Percentiles rank a stretch among this genome's conserved stretches.
Evolutionary conservation across 257 asterid species (phyloP).

Genomic region (Plantago ovata): DNA sequence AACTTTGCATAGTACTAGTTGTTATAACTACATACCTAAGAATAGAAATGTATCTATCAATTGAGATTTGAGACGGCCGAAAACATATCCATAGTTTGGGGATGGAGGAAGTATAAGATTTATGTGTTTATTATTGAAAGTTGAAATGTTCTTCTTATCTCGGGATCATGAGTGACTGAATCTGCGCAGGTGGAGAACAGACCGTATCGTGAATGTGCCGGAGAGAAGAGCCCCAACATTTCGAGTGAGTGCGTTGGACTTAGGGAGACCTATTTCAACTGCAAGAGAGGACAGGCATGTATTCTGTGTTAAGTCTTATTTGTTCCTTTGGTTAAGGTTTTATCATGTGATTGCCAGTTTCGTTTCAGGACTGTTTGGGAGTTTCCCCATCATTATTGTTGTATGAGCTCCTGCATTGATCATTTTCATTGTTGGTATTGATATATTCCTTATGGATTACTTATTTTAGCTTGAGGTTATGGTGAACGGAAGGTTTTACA

Average conservation of each 20-base stretch:
- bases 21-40: no score
- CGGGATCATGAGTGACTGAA: conserved; percentile 7
- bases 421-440: no score
- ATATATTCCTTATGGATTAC: no score
- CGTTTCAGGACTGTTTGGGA: background rate
- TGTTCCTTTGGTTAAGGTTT: background rate
- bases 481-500: no score
- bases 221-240: conserved; percentile 67
- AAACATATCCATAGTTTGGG: no score
- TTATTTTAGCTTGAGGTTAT: no score
- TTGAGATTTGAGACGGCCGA: no score
- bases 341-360: background rate
- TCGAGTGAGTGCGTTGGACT: conserved; percentile 86
- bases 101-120: background rate
- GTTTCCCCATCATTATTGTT: no score
- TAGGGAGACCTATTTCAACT: conserved; percentile 90
- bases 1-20: no score
- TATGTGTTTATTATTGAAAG: conserved; percentile 11
- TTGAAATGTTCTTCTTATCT: conserved; percentile 1
- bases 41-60: no score
- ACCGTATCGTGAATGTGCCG: conserved; percentile 73
- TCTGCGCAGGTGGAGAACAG: conserved; percentile 65
- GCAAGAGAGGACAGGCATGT: conserved; percentile 93
- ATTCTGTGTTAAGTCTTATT: background rate
- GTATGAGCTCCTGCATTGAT: no score